A percentile compares a stretch with the other conserved stretches of the same genome.
These are phyloP conservation scores for Cercophora samala DNA, from an alignment of 495 filamentous ascomycete genomes.

Conservation along the genomic window DNA sequence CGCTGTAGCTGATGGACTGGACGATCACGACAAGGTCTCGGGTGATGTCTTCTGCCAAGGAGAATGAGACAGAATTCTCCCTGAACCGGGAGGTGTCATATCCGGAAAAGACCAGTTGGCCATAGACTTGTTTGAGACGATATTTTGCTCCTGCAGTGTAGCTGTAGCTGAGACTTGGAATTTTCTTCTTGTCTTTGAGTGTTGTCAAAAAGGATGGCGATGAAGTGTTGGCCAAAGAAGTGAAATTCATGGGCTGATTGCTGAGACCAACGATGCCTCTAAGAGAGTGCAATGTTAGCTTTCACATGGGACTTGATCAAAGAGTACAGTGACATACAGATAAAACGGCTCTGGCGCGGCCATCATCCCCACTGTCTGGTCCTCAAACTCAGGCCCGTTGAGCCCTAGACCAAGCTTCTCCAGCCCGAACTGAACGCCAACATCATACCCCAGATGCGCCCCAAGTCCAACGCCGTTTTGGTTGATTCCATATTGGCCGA, in stretches of 20 bases:
- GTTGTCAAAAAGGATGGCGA: slow-evolving; percentile 49
- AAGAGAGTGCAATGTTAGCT: slow-evolving; percentile 12
- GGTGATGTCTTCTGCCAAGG: slow-evolving; percentile 47
- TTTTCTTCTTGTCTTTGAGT: slow-evolving; percentile 43
- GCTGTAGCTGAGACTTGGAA: slow-evolving; percentile 52
- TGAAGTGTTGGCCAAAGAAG: slow-evolving; percentile 38
- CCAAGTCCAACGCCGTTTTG: slow-evolving; percentile 39
- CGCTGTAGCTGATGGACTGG: slow-evolving; percentile 44
- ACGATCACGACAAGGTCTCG: slow-evolving; percentile 51
- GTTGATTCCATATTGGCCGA: slow-evolving; percentile 39
- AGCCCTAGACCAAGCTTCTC: slow-evolving; percentile 52
- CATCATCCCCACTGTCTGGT: slow-evolving; percentile 49
- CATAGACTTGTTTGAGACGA: slow-evolving; percentile 49
- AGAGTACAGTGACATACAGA: slow-evolving; percentile 32
- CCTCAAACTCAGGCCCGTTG: slow-evolving; percentile 42
- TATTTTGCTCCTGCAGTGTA: slow-evolving; percentile 58
- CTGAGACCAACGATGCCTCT: slow-evolving; percentile 54
- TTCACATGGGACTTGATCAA: not conserved
- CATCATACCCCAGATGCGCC: slow-evolving; percentile 42
- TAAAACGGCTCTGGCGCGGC: slow-evolving; percentile 47
- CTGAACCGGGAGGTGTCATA: slow-evolving; percentile 52
- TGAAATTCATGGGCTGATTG: slow-evolving; percentile 49
- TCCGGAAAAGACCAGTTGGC: slow-evolving; percentile 56
- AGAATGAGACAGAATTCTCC: slow-evolving; percentile 47
- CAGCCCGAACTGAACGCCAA: slow-evolving; percentile 46